These are phyloP conservation scores for Zygosaccharomyces gambellarensis DNA, from an alignment of 805 yeast genomes.

Conservation along the genomic window DNA sequence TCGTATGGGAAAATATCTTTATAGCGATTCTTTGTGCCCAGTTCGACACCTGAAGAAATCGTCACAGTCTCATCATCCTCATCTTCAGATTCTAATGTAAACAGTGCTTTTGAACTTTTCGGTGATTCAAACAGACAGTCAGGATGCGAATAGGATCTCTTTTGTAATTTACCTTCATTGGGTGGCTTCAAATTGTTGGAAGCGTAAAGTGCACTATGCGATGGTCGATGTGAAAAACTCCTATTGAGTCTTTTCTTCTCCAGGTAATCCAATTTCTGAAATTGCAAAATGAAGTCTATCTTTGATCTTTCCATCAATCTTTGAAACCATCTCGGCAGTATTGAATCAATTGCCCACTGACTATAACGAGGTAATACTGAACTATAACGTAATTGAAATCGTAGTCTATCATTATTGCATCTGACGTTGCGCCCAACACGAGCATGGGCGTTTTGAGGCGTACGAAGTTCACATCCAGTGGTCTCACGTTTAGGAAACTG, in stretches of 20 bases:
- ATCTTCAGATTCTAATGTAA: slow-evolving; percentile 18
- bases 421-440: slow-evolving; percentile 1
- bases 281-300: slow-evolving; percentile 42
- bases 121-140: slow-evolving; percentile 2
- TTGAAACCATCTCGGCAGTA: slow-evolving; percentile 54
- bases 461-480: not conserved
- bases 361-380: slow-evolving; percentile 14
- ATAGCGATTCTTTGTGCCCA: slow-evolving; percentile 78
- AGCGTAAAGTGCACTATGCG: slow-evolving; percentile 51
- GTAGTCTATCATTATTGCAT: slow-evolving; percentile 16
- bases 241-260: slow-evolving; percentile 64
- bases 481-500: slow-evolving; percentile 8
- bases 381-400: slow-evolving; percentile 25
- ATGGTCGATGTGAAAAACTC: slow-evolving; percentile 18
- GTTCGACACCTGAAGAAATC: slow-evolving; percentile 72
- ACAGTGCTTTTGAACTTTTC: slow-evolving; percentile 6
- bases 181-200: slow-evolving; percentile 75
- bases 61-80: slow-evolving; percentile 31
- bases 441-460: not conserved
- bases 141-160: slow-evolving; percentile 25
- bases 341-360: slow-evolving; percentile 14
- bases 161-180: slow-evolving; percentile 35
- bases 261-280: slow-evolving; percentile 58
- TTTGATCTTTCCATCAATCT: slow-evolving; percentile 26
- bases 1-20: slow-evolving; percentile 85